Conservation (phyloP, 2,329 filamentous ascomycete genomes). For the Atkinsonella hypoxylon region DNA sequence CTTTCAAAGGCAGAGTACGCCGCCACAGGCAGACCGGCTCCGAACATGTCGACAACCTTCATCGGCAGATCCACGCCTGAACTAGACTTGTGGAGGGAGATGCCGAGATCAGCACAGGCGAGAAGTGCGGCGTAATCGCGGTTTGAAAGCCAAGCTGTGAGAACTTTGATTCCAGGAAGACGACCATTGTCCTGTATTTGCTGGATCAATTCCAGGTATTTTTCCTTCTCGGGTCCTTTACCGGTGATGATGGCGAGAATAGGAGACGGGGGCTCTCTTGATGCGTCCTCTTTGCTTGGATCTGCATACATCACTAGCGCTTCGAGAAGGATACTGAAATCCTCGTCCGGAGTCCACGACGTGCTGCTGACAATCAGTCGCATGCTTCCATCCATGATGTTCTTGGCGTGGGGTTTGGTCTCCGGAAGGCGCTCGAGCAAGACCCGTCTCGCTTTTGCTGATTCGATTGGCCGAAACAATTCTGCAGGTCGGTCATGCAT, state of each 20-base stretch:
- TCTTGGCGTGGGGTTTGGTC: constrained; percentile 45
- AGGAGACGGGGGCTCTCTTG: constrained; percentile 35
- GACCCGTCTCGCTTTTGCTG: constrained; percentile 30
- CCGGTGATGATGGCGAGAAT: constrained; percentile 90
- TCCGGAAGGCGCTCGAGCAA: constrained; percentile 57
- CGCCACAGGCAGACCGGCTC: constrained; percentile 78
- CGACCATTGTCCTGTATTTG: constrained; percentile 47
- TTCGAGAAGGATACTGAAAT: constrained; percentile 78
- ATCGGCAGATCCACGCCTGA: constrained; percentile 94
- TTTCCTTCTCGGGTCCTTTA: constrained; percentile 72
- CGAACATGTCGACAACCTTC: constrained; percentile 99
- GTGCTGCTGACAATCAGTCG: constrained; percentile 82
- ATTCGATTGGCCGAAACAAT: constrained; percentile 62
- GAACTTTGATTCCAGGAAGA: constrained; percentile 58
- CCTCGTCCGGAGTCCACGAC: constrained; percentile 94
- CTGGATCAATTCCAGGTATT: constrained; percentile 58
- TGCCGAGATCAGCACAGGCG: constrained; percentile 74
- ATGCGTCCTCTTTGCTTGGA: constrained; percentile 27
- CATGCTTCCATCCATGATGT: constrained; percentile 45
- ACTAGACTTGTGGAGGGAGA: constrained; percentile 85
- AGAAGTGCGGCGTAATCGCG: constrained; percentile 77
- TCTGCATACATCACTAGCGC: constrained; percentile 66
- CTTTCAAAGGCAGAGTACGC: constrained; percentile 81
- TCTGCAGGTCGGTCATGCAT: constrained; percentile 78
- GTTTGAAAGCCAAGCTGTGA: constrained; percentile 75